Evolutionary conservation across 192 early-diverging fungal genomes (phyloP).

Genomic region (Helicostylum pulchrum): DNA sequence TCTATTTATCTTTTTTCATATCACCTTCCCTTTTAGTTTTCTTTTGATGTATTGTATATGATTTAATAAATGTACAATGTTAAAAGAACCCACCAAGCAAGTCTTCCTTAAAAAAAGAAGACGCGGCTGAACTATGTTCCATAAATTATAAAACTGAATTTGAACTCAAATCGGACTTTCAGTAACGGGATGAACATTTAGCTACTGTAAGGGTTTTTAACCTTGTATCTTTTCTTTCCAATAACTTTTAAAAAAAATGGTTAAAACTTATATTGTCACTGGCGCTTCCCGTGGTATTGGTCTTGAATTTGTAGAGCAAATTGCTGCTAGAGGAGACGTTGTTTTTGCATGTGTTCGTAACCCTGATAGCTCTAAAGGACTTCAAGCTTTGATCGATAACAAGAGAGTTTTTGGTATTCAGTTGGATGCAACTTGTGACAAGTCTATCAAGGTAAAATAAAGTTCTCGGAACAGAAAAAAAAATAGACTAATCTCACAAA

Average conservation of each 20-base stretch:
- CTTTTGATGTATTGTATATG: too few species aligned
- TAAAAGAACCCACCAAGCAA: too few species aligned
- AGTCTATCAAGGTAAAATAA: constrained; percentile 23
- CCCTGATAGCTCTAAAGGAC: background rate
- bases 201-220: too few species aligned
- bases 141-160: too few species aligned
- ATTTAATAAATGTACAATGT: too few species aligned
- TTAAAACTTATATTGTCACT: constrained; percentile 23
- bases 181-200: too few species aligned
- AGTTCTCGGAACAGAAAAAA: background rate
- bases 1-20: too few species aligned
- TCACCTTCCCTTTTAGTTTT: too few species aligned
- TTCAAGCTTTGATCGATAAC: constrained; percentile 25
- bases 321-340: constrained; percentile 15
- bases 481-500: background rate
- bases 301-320: constrained; percentile 34
- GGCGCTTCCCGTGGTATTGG: constrained; percentile 36
- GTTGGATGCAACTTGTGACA: constrained; percentile 15
- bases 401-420: constrained; percentile 19
- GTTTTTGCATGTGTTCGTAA: constrained; percentile 30
- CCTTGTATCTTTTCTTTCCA: too few species aligned
- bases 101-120: too few species aligned
- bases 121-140: too few species aligned
- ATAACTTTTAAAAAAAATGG: background rate
- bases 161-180: too few species aligned